Evolutionary conservation across 192 early-diverging fungal genomes (phyloP).

Genomic region (Umbelopsis ramanniana): DNA sequence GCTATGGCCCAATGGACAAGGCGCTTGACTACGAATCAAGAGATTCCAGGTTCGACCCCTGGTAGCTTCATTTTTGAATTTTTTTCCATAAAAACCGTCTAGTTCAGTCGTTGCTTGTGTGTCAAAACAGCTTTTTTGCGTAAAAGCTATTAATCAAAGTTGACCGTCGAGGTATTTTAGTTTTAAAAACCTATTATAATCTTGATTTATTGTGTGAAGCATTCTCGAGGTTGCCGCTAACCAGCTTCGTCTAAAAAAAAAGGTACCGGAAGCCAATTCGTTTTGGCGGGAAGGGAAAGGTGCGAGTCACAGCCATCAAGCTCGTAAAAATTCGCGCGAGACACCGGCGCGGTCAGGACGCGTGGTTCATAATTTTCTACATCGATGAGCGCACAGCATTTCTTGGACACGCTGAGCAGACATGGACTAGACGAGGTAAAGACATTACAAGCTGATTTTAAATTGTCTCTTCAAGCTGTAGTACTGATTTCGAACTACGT

Average conservation of each 20-base stretch:
- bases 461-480: not conserved
- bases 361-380: not conserved
- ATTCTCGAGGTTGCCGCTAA: too few species aligned
- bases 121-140: too few species aligned
- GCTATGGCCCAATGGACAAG: constrained; percentile 69
- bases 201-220: too few species aligned
- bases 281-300: not conserved
- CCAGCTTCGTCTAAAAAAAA: too few species aligned
- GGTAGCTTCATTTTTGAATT: constrained; percentile 42
- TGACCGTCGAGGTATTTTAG: too few species aligned
- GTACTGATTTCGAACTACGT: not conserved
- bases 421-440: constrained; percentile 30
- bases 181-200: too few species aligned
- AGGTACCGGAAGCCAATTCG: too few species aligned
- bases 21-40: constrained; percentile 67
- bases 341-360: not conserved
- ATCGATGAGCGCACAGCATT: constrained; percentile 26
- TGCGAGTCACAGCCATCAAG: not conserved
- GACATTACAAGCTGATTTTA: not conserved
- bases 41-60: constrained; percentile 68
- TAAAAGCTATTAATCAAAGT: too few species aligned
- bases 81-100: too few species aligned
- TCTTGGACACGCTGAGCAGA: constrained; percentile 27
- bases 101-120: too few species aligned
- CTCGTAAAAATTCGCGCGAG: not conserved